Conservation (phyloP, 805 yeast genomes). For the Myxozyma mucilagina region DNA sequence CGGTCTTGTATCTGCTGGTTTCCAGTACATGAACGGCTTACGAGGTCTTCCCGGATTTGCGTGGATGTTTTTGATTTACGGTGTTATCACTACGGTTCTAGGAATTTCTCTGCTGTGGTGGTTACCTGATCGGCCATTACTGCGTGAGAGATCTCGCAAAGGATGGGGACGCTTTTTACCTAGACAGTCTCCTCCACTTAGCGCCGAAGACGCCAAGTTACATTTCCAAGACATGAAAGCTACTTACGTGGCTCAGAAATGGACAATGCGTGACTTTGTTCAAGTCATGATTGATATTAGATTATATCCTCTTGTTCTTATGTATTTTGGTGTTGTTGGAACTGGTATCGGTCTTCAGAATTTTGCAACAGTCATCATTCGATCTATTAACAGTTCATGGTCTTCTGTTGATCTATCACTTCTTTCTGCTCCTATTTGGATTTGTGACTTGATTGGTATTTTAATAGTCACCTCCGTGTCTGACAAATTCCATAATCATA, state of each 20-base stretch:
- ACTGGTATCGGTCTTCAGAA: slow-evolving; percentile 86
- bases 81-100: slow-evolving; percentile 61
- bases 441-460: slow-evolving; percentile 77
- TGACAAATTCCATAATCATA: slow-evolving; percentile 59
- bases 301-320: slow-evolving; percentile 76
- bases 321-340: slow-evolving; percentile 93
- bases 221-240: slow-evolving; percentile 46
- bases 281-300: slow-evolving; percentile 60
- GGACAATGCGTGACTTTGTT: slow-evolving; percentile 63
- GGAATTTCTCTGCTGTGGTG: slow-evolving; percentile 74
- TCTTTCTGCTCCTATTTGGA: slow-evolving; percentile 87
- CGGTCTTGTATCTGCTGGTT: slow-evolving; percentile 83
- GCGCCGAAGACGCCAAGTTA: slow-evolving; percentile 50
- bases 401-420: slow-evolving; percentile 69
- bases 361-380: slow-evolving; percentile 76
- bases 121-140: slow-evolving; percentile 76
- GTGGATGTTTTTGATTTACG: slow-evolving; percentile 81
- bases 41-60: slow-evolving; percentile 79
- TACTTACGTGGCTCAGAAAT: slow-evolving; percentile 39
- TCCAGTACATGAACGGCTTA: slow-evolving; percentile 74
- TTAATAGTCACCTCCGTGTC: slow-evolving; percentile 75
- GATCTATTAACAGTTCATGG: slow-evolving; percentile 60
- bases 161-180: slow-evolving; percentile 30
- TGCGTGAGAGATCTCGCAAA: slow-evolving; percentile 24
- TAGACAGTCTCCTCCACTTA: slow-evolving; percentile 49